Evolutionary conservation across 495 filamentous ascomycete species (phyloP), one percentile per base, ranked within the genome.

Genomic region (Penicillium parvum): DNA sequence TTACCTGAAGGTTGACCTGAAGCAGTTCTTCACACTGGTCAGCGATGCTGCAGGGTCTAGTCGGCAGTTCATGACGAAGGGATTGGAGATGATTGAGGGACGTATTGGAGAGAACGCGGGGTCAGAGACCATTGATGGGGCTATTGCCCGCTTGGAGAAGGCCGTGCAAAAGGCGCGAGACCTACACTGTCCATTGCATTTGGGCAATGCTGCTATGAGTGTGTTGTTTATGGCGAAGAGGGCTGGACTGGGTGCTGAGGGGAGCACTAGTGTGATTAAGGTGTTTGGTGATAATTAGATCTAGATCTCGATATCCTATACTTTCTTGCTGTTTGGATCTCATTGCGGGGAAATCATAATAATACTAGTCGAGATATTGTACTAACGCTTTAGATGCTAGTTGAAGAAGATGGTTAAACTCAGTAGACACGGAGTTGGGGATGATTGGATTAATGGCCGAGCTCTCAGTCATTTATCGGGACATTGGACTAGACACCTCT

Each of bases 1-100:
- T 5, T 59, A 65, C 23, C 76, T 88, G 12, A 71, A 76, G 0
- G 67, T 88, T 17, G 82, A 86, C 37, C 61, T 84, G 8, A 68
- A 76, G 15, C 76, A 84, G 57, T 79, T 87, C 37, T 81, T 74
- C 44, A 74, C 77, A 1, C 72, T 90, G 29, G 85, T 85, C 40
- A 65, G 72, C 32, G 82, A 85, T 42, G 85, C 85, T 4, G 85
- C 85, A 0, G 85, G 85, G 1, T 72, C 75, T 1, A 86, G 82
- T 55, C 69, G 60, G 12, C 70, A 83, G 49, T 78, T 88, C 44
- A 64, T 73, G 52, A 68, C 67, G n/a, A 59, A 71, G 38, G 82
- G 78, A 0, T 58, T 75, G 7, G 73, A 74, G 20, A 81, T 87
- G 55, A 65, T 66, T 22, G 58, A 68, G 40, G 62, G 58, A 0